These are phyloP conservation scores for Alternaria brassicae DNA, from an alignment of 2,329 filamentous ascomycete genomes.

Conservation along the genomic window DNA sequence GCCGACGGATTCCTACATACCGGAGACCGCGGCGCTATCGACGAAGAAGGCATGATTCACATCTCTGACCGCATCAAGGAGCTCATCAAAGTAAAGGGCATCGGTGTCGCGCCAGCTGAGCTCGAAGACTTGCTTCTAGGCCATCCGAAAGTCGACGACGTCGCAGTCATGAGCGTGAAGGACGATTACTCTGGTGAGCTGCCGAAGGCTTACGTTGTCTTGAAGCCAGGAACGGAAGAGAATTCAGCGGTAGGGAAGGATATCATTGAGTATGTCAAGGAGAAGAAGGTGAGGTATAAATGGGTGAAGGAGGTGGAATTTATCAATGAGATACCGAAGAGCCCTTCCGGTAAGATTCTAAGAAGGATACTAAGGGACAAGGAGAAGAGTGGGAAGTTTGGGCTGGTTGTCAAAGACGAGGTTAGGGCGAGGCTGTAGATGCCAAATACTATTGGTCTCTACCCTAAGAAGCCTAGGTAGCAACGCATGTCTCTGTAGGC, in stretches of 20 bases:
- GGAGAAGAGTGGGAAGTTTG: conserved; percentile 47
- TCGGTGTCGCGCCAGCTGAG: conserved; percentile 68
- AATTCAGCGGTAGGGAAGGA: conserved; percentile 48
- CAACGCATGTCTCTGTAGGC: too few relatives aligned
- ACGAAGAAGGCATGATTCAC: conserved; percentile 62
- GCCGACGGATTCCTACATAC: conserved; percentile 64
- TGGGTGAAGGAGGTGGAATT: conserved; percentile 57
- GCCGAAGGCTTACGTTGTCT: conserved; percentile 55
- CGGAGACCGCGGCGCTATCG: conserved; percentile 64
- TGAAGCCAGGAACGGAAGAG: conserved; percentile 45
- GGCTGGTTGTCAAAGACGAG: conserved; percentile 26
- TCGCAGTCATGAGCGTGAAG: conserved; percentile 61
- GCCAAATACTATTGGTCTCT: too few relatives aligned
- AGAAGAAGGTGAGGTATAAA: conserved; percentile 58
- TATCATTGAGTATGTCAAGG: conserved; percentile 53
- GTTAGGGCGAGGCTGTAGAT: conserved; percentile 51
- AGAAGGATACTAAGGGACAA: conserved; percentile 55
- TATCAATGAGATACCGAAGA: conserved; percentile 57
- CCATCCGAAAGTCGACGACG: conserved; percentile 63
- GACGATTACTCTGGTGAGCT: conserved; percentile 62
- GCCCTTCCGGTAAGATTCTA: conserved; percentile 57
- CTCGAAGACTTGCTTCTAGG: conserved; percentile 68
- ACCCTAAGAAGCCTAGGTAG: too few relatives aligned
- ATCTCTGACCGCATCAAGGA: conserved; percentile 71
- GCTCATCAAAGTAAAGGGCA: conserved; percentile 72